A percentile compares a stretch with the other conserved stretches of the same genome.
phyloP scores from a whole-genome alignment of 306 rosid genomes.

The Macrotyloma uniflorum region DNA sequence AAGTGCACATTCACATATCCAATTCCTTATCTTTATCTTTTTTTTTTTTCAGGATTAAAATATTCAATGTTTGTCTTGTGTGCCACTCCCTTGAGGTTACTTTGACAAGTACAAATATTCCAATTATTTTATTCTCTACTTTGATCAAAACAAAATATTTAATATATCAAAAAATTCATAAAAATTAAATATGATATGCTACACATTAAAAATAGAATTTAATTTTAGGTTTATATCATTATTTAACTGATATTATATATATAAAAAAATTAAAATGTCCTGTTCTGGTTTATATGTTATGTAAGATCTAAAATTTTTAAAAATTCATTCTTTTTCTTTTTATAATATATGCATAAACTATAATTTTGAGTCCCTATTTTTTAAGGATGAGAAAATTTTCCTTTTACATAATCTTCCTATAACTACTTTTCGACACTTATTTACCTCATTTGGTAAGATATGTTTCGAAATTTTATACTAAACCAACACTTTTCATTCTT shows the following conservation, averaged over 20 bases:
- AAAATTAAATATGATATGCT: background rate
- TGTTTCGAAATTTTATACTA: background rate
- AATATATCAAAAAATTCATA: background rate
- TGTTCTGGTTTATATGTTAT: background rate
- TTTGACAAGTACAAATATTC: background rate
- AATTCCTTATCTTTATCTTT: background rate
- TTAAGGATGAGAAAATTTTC: background rate
- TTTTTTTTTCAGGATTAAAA: background rate
- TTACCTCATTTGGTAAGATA: background rate
- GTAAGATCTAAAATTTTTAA: too few relatives aligned
- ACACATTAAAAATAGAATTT: background rate
- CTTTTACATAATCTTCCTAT: too few relatives aligned
- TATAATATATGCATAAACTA: background rate
- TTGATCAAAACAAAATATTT: background rate
- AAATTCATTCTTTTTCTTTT: too few relatives aligned
- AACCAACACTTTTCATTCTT: background rate
- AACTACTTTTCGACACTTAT: background rate
- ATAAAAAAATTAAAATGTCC: background rate
- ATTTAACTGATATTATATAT: background rate
- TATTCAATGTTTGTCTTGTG: background rate
- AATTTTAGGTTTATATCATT: background rate
- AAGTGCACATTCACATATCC: conserved; percentile 15
- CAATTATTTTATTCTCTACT: background rate
- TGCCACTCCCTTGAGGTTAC: background rate
- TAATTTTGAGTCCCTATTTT: background rate